Evolutionary conservation across 225 moss, liverwort and hornwort genomes (phyloP), one percentile per base, ranked within the genome.

Genomic region (Thuidium tamariscinum): DNA sequence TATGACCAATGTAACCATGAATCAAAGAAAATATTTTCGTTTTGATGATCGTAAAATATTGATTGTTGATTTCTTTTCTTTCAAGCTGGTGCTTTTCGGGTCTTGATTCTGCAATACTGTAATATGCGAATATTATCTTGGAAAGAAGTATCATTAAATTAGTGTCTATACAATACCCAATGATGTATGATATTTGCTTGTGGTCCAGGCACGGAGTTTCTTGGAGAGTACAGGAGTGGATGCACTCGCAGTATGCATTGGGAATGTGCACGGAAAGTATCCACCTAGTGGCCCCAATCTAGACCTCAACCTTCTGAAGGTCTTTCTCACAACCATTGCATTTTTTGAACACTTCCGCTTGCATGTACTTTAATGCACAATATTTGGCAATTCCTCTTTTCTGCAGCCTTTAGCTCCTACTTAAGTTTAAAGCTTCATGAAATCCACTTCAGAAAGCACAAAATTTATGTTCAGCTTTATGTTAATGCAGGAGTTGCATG

Each of bases 261-360:
- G 97, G 39, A 98, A 98, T 74, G 93, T 96, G 65, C 97, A 98
- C 87, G 97, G 97, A 71, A 96, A 95, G 82, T 98, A 96, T 70
- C 95, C 97, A 69, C 64, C 93, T 30, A 91, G 93, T 89, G 97
- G 95, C 30, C 95, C 97, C 42, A 91, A 93, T 6, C 88, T 98
- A 25, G 88, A 95, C 78, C 95, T 98, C 82, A 92, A 93, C 71
- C 96, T 96, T 84, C 88, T 98, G 64, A 84, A 96, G 96, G 97
- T 98, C 75, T 49, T 72, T 66, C 36, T 54, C 54, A 6, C 41
- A 80, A 74, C 37, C 57, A 87, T 82, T 77, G 67, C 51, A 61
- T 42, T 67, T 86, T 48, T 62, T 56, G 11, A 82, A 62, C 34
- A 20, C 69, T 74, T 59, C 55, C 37, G 32, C 49, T 88, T 68